These are phyloP conservation scores for Chenopodium album DNA, from an alignment of 148 eudicot genomes.

Conservation along the genomic window DNA sequence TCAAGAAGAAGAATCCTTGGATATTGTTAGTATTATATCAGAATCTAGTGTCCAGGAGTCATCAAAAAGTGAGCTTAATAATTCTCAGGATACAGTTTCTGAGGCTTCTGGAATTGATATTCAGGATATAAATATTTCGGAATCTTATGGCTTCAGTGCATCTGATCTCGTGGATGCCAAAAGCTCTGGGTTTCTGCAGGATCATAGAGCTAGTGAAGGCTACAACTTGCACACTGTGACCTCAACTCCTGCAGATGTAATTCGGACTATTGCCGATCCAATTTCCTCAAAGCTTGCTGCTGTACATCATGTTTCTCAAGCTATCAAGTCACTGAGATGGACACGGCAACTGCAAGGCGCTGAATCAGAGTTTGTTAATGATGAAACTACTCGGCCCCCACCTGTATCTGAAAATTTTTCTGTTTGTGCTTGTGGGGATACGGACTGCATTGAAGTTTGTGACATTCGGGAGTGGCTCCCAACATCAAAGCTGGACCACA, in stretches of 20 bases:
- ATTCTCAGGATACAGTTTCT: conserved; percentile 28
- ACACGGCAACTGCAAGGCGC: conserved; percentile 62
- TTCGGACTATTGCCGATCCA: conserved; percentile 57
- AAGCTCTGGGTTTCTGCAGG: conserved; percentile 19
- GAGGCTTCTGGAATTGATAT: conserved; percentile 36
- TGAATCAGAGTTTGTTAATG: conserved; percentile 34
- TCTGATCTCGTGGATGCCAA: conserved; percentile 33
- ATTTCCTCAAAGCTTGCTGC: conserved; percentile 83
- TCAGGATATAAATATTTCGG: conserved; percentile 29
- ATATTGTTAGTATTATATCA: conserved; percentile 50
- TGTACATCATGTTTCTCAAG: conserved; percentile 95
- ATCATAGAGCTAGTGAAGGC: conserved; percentile 29
- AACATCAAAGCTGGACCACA: conserved; percentile 72
- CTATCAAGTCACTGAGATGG: conserved; percentile 93
- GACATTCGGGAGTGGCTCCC: conserved; percentile 96
- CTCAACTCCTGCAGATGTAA: conserved; percentile 36
- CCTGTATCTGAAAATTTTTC: conserved; percentile 42
- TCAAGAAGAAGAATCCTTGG: conserved; percentile 77
- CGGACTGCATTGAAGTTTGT: conserved; percentile 91
- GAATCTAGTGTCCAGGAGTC: conserved; percentile 49
- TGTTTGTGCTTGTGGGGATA: conserved; percentile 94
- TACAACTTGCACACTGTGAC: conserved; percentile 29
- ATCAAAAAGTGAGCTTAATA: conserved; percentile 30
- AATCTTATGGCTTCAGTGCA: conserved; percentile 32
- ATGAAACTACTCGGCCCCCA: conserved; percentile 26